Evolutionary conservation across 2,329 filamentous ascomycete genomes (phyloP).

Genomic region (Aspergillus felis): DNA sequence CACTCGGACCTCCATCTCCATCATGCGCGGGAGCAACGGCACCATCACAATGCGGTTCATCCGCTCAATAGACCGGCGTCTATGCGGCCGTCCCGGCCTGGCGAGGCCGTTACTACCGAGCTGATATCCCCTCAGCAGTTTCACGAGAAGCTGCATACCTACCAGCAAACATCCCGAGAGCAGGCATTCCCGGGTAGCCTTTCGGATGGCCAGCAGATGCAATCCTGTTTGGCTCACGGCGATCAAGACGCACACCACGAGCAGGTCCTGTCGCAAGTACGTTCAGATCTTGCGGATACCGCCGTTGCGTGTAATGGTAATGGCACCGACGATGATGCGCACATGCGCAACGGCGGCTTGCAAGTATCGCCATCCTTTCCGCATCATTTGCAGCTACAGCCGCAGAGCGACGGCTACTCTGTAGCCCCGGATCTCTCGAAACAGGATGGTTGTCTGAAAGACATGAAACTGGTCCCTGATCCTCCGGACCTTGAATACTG

Average conservation of each 20-base stretch:
- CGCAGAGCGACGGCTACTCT: neutral
- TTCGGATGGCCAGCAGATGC: neutral
- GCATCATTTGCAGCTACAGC: neutral
- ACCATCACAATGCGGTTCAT: constrained; percentile 12
- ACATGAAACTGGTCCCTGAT: constrained; percentile 56
- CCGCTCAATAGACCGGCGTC: constrained; percentile 6
- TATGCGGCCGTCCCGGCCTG: constrained; percentile 11
- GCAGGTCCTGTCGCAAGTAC: neutral
- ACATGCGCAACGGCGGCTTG: neutral
- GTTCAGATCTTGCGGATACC: neutral
- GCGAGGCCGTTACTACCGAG: constrained; percentile 14
- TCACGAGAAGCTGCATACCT: constrained; percentile 3
- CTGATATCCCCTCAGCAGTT: constrained; percentile 5
- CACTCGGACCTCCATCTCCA: constrained; percentile 16
- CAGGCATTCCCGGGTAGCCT: neutral
- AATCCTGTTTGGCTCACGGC: neutral
- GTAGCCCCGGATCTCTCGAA: constrained; percentile 9
- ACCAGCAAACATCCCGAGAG: constrained; percentile 4
- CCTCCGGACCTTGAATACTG: constrained; percentile 66
- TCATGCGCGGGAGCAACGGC: constrained; percentile 12
- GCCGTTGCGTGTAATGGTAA: neutral
- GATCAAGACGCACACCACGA: neutral
- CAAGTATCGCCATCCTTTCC: neutral
- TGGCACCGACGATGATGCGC: neutral
- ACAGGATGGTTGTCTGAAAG: constrained; percentile 23